Conservation (phyloP, 352 stramenopile genomes). For the Phytophthora cajani region DNA sequence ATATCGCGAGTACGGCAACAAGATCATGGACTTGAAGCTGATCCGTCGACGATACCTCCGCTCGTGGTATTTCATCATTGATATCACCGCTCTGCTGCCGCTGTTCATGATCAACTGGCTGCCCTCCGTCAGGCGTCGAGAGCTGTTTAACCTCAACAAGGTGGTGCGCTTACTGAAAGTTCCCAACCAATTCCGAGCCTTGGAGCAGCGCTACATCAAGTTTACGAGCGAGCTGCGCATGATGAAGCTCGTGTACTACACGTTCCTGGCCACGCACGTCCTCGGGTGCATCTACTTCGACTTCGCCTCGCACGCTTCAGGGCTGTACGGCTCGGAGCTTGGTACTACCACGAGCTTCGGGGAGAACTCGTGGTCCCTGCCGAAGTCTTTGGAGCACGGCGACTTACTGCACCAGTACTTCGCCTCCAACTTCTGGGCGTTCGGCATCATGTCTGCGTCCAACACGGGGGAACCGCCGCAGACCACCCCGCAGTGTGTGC, state of each 20-base stretch:
- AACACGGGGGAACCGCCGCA: slow-evolving; percentile 49
- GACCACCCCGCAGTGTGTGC: slow-evolving; percentile 47
- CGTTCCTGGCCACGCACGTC: slow-evolving; percentile 48
- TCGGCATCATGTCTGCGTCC: slow-evolving; percentile 67
- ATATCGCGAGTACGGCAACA: slow-evolving; percentile 66
- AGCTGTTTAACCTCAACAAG: slow-evolving; percentile 68
- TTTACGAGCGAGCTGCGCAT: slow-evolving; percentile 52
- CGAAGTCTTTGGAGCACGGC: slow-evolving; percentile 32
- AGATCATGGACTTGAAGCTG: slow-evolving; percentile 51
- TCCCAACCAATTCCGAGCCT: slow-evolving; percentile 29
- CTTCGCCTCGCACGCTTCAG: slow-evolving; percentile 43
- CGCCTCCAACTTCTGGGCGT: slow-evolving; percentile 59
- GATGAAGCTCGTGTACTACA: slow-evolving; percentile 65
- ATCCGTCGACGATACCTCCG: slow-evolving; percentile 48
- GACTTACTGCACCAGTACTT: slow-evolving; percentile 45
- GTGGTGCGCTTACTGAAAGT: slow-evolving; percentile 50
- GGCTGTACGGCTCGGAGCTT: slow-evolving; percentile 1
- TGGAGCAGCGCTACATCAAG: slow-evolving; percentile 54
- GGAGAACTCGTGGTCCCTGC: slow-evolving; percentile 46
- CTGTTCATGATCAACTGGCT: slow-evolving; percentile 58
- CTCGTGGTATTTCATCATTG: slow-evolving; percentile 48
- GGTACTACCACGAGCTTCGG: slow-evolving; percentile 37
- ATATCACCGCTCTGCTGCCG: slow-evolving; percentile 48
- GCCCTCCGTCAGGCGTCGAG: slow-evolving; percentile 25
- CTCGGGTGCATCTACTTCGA: slow-evolving; percentile 67